Evolutionary conservation across 2,329 filamentous ascomycete genomes (phyloP), one percentile per base, ranked within the genome.

Genomic region (Akanthomyces dipterigenus): DNA sequence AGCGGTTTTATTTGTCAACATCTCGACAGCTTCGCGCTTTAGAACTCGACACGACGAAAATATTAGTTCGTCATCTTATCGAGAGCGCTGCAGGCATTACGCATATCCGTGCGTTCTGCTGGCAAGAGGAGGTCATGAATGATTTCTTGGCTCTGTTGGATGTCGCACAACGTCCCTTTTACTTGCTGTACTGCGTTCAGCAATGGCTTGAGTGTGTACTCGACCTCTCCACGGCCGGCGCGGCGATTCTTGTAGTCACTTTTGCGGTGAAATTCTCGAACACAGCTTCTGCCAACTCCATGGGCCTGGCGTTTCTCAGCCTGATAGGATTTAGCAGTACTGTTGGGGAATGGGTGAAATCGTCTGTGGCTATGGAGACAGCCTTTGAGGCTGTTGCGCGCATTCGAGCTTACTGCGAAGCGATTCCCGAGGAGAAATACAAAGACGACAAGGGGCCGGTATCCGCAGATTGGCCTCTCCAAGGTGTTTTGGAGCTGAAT

Each of bases 31-130:
- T 76, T 3, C 69, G 74, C 6, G 55, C 72, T 7, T 59, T 76
- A 14, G 72, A 76, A 22, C 67, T 76, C 1, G 73, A 76, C 59
- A 67, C 70, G 0, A 72, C 70, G 56, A 67, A 68, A 5, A 70
- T 70, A 2, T 64, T 76, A 0, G 73, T 73, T 54, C 70, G 68
- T 0, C 68, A 70, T 24, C 72, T 77, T 36, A 69, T 73, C 22
- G 81, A 83, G 61, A 77, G 76, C 3, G 64, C 80, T 0, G 70
- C 72, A 14, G 80, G 80, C 0, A 63, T 82, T 1, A 64, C 72
- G 0, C 81, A 79, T 0, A 78, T 83, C 51, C 76, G 82, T n/a
- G 80, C 82, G 1, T 84, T 83, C 62, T 77, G 78, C 3, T 85
- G 82, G 82, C 72, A 79, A 45, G 66, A 70, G 2, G 67, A 70